Percentiles rank a stretch among this genome's conserved stretches.
Conservation (phyloP, 2,329 filamentous ascomycete genomes). For the Dothideomycetes sp. region DNA sequence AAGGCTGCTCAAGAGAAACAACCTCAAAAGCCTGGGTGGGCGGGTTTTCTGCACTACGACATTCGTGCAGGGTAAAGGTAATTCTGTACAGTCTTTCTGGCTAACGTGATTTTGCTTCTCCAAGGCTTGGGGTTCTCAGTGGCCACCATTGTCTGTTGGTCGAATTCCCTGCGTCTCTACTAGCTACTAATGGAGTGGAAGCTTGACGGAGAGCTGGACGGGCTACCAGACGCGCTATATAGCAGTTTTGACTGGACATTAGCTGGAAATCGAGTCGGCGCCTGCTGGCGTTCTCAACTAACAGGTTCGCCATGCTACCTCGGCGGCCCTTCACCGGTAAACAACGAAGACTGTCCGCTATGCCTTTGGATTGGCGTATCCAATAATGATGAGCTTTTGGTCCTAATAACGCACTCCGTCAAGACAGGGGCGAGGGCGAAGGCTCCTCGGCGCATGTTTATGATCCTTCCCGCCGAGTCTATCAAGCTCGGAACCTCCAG, state of each 20-base stretch:
- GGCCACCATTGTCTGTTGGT: not conserved
- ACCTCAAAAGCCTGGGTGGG: slow-evolving; percentile 11
- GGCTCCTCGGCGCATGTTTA: slow-evolving; percentile 3
- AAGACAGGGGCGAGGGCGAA: not conserved
- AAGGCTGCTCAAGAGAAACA: slow-evolving; percentile 7
- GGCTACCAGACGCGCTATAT: not conserved
- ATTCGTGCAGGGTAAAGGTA: slow-evolving; percentile 10
- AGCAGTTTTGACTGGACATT: not conserved
- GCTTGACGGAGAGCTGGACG: not conserved
- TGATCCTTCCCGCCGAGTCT: slow-evolving; percentile 4
- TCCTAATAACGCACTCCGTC: slow-evolving; percentile 2
- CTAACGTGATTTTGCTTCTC: not conserved
- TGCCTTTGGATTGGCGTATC: slow-evolving; percentile 1
- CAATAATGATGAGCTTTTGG: not conserved
- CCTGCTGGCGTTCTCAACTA: not conserved
- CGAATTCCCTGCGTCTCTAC: too few relatives aligned
- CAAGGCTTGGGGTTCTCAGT: not conserved
- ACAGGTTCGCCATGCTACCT: not conserved
- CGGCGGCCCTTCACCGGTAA: slow-evolving; percentile 1
- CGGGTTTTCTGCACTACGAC: slow-evolving; percentile 4
- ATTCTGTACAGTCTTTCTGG: not conserved
- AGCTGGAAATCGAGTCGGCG: slow-evolving; percentile 4
- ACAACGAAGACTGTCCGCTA: slow-evolving; percentile 3
- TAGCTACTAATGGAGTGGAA: not conserved
- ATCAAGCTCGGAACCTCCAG: slow-evolving; percentile 1